Evolutionary conservation across 352 stramenopile genomes (phyloP).

Genomic region (Globisporangium iwayamae): DNA sequence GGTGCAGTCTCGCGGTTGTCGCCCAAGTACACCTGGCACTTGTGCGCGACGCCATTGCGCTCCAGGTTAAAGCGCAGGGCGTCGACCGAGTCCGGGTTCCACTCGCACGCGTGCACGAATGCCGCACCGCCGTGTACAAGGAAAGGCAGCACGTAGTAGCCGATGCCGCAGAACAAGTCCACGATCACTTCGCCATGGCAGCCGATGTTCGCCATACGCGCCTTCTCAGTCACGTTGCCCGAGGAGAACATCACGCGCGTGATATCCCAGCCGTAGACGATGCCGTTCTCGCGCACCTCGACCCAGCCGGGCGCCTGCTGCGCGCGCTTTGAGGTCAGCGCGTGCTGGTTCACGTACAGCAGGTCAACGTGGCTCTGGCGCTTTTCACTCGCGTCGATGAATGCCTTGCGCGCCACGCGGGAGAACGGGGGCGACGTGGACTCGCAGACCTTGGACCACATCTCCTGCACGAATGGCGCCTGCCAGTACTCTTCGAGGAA

Average conservation of each 20-base stretch:
- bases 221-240: constrained; percentile 96
- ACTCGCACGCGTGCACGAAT: constrained; percentile 94
- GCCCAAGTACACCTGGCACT: constrained; percentile 78
- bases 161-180: constrained; percentile 97
- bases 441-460: constrained; percentile 66
- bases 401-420: constrained; percentile 78
- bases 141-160: constrained; percentile 96
- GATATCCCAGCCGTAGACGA: constrained; percentile 94
- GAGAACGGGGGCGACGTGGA: constrained; percentile 50
- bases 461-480: constrained; percentile 34
- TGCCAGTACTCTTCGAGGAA: constrained; percentile 61
- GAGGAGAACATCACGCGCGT: constrained; percentile 97
- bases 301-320: constrained; percentile 62
- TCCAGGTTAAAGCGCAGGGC: constrained; percentile 90
- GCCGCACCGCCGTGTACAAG: constrained; percentile 87
- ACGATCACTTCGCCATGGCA: constrained; percentile 89
- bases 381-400: constrained; percentile 75
- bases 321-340: constrained; percentile 31
- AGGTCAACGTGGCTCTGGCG: constrained; percentile 77
- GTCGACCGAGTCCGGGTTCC: constrained; percentile 92
- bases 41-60: constrained; percentile 87
- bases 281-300: constrained; percentile 91
- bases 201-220: constrained; percentile 87
- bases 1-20: constrained; percentile 86
- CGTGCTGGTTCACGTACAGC: constrained; percentile 49